Percentiles rank a stretch among this genome's conserved stretches.
phyloP scores from a whole-genome alignment of 2,329 filamentous ascomycete genomes.

The Fusarium virguliforme region DNA sequence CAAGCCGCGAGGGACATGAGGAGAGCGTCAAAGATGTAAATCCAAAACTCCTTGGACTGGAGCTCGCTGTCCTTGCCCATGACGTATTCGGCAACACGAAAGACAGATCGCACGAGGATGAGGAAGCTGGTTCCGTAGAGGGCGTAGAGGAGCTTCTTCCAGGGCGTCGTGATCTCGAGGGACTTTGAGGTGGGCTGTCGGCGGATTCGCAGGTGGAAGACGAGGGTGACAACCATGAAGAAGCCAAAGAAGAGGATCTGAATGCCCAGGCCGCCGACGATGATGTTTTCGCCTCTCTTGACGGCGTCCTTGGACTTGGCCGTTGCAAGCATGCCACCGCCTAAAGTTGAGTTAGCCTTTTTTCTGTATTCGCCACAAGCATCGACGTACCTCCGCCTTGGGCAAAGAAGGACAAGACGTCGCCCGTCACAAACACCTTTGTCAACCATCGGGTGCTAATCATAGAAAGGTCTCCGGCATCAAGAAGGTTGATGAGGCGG shows the following conservation, averaged over 20 bases:
- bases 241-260: slow-evolving; percentile 71
- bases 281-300: slow-evolving; percentile 63
- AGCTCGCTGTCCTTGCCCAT: slow-evolving; percentile 56
- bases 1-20: slow-evolving; percentile 54
- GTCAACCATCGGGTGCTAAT: slow-evolving; percentile 64
- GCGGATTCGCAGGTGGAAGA: slow-evolving; percentile 62
- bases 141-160: slow-evolving; percentile 52
- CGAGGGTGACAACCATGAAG: slow-evolving; percentile 65
- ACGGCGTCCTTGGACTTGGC: slow-evolving; percentile 49
- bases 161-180: slow-evolving; percentile 49
- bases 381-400: slow-evolving; percentile 49
- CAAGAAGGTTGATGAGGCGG: slow-evolving; percentile 57
- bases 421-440: slow-evolving; percentile 66
- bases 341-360: slow-evolving; percentile 20
- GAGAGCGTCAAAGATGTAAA: slow-evolving; percentile 59
- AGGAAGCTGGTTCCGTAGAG: slow-evolving; percentile 52
- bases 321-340: slow-evolving; percentile 49
- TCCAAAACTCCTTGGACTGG: slow-evolving; percentile 55
- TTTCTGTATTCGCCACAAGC: background rate
- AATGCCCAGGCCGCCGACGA: slow-evolving; percentile 68
- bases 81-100: slow-evolving; percentile 62
- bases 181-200: slow-evolving; percentile 38
- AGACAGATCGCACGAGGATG: slow-evolving; percentile 61
- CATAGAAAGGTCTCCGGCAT: slow-evolving; percentile 60
- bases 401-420: slow-evolving; percentile 63